A percentile compares a stretch with the other conserved stretches of the same genome.
Evolutionary conservation across 1,139 yeast species (phyloP).

Genomic region (Scheffersomyces titani): DNA sequence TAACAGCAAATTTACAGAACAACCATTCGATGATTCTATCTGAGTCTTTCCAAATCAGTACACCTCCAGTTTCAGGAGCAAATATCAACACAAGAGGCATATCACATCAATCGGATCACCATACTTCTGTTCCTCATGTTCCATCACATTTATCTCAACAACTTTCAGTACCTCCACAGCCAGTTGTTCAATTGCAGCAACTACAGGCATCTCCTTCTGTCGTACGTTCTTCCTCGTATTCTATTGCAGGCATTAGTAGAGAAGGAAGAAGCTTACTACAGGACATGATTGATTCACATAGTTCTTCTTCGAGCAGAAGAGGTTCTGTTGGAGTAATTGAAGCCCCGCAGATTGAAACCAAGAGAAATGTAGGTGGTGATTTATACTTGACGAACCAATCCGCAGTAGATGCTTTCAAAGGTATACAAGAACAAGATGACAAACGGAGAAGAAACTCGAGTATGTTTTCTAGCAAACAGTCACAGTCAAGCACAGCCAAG

Average conservation of each 20-base stretch:
- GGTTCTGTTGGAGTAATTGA: slow-evolving; percentile 43
- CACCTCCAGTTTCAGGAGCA: slow-evolving; percentile 9
- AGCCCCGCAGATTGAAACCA: slow-evolving; percentile 50
- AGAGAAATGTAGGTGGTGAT: slow-evolving; percentile 57
- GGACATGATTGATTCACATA: slow-evolving; percentile 37
- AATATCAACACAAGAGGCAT: not conserved
- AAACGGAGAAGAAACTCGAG: slow-evolving; percentile 43
- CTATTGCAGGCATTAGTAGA: slow-evolving; percentile 33
- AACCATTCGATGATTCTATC: slow-evolving; percentile 39
- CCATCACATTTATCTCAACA: slow-evolving; percentile 20
- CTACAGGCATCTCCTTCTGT: slow-evolving; percentile 6
- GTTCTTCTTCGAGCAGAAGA: slow-evolving; percentile 29
- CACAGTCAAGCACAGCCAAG: slow-evolving; percentile 9
- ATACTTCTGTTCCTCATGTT: slow-evolving; percentile 13
- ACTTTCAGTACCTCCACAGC: slow-evolving; percentile 2
- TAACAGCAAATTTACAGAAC: slow-evolving; percentile 13
- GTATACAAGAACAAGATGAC: slow-evolving; percentile 49
- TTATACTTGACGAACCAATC: slow-evolving; percentile 50
- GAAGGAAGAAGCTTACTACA: slow-evolving; percentile 33
- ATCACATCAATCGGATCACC: not conserved
- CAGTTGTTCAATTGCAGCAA: not conserved
- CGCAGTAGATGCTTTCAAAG: slow-evolving; percentile 51
- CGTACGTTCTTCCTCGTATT: slow-evolving; percentile 20
- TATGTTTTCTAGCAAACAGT: slow-evolving; percentile 22
- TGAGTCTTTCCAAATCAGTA: slow-evolving; percentile 23